Evolutionary conservation across 148 eudicot species (phyloP), one percentile per base, ranked within the genome.

Genomic region (Silene latifolia): DNA sequence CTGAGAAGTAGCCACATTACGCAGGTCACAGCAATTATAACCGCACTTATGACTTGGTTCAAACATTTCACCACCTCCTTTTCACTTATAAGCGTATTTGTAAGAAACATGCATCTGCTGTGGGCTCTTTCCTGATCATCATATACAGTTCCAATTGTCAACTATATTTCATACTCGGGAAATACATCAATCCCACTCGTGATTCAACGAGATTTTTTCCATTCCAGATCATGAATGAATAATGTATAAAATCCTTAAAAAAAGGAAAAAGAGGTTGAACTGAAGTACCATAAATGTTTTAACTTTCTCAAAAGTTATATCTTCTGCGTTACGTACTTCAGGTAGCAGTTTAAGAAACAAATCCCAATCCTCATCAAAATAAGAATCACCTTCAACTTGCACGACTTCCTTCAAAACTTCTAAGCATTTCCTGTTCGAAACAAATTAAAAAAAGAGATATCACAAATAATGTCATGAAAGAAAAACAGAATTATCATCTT

Each of bases 101-200:
- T 54, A 12, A 67, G 57, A 51, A 63, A 54, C 35, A 77, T 20
- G 11, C 76, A 51, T 65, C 54, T 18, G 72, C 27, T 66, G 46
- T 35, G 39, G 47, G 72, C 63, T 42, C 63, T 78, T 44, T 60
- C 76, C 76, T 73, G 76, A 51, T 78, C 23, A 53, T n/a, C 46
- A 8, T 27, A 72, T 8, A 42, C 12, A 32, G 5, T 13, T 42
- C 21, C 29, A 42, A 72, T 19, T 20, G n/a, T 35, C 24, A 12
- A 17, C 7, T 42, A 69, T 24, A 51, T 51, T 13, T 69, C 60
- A 21, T 69, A 35, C 21, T 35, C 6, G 5, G 42, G 42, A 35
- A 35, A 35, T 35, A 35, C 42, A 35, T 5, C 42, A 35, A 35
- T 35, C 42, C 42, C 44, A 39, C 9, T 39, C 44, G 44, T 39